A percentile compares a stretch with the other conserved stretches of the same genome.
Conservation (phyloP, 257 asterid genomes). For the Rhazya stricta region DNA sequence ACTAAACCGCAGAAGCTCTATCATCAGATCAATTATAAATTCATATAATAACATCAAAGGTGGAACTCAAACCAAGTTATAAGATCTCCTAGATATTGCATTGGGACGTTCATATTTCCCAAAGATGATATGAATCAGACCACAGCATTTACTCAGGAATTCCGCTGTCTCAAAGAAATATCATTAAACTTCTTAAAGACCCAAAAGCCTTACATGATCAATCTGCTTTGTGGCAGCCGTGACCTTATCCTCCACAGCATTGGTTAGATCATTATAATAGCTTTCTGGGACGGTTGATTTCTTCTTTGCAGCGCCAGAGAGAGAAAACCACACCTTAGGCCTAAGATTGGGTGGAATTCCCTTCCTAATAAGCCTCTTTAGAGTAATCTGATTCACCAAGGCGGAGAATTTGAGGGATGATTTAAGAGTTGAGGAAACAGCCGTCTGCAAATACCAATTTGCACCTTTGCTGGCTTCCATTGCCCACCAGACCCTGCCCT, state of each 20-base stretch:
- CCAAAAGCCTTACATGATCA: conserved; percentile 68
- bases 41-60: not conserved
- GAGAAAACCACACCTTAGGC: conserved; percentile 89
- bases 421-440: conserved; percentile 50
- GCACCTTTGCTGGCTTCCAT: conserved; percentile 82
- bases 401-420: conserved; percentile 74
- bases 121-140: not conserved
- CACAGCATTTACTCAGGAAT: not conserved
- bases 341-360: conserved; percentile 92
- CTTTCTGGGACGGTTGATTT: conserved; percentile 93
- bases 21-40: not conserved
- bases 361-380: conserved; percentile 80
- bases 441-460: conserved; percentile 78
- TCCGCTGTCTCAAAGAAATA: not conserved
- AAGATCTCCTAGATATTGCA: not conserved
- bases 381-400: conserved; percentile 76
- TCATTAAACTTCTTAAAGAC: not conserved
- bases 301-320: conserved; percentile 98
- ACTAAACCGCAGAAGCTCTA: not conserved
- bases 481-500: conserved; percentile 93
- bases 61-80: not conserved
- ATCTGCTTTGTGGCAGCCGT: conserved; percentile 97
- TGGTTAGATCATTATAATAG: conserved; percentile 70
- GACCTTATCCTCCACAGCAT: conserved; percentile 71
- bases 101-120: not conserved